Conservation (phyloP, 202 grass and related monocot species). For the Panicum hallii region DNA sequence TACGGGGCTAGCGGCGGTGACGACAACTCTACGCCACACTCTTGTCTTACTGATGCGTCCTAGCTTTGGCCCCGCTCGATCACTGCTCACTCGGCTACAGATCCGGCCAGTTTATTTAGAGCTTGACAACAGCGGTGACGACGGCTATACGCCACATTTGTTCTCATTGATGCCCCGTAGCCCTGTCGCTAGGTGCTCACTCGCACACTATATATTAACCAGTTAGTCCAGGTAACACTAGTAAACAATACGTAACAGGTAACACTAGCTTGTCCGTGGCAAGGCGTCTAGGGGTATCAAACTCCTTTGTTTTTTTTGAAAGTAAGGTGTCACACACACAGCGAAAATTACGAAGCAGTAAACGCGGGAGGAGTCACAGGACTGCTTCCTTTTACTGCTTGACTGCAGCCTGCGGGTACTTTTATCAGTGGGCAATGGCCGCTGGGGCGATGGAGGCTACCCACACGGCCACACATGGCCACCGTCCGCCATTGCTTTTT, state of each 20-base stretch:
- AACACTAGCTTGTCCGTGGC: background rate
- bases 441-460: background rate
- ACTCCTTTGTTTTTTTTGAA: too few relatives aligned
- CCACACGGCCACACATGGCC: background rate
- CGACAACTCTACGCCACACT: constrained; percentile 16
- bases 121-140: constrained; percentile 17
- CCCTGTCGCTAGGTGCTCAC: background rate
- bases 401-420: background rate
- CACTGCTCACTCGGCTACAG: background rate
- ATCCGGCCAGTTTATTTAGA: background rate
- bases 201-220: background rate
- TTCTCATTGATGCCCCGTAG: constrained; percentile 23
- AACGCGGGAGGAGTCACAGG: background rate
- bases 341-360: background rate
- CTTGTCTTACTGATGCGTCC: background rate
- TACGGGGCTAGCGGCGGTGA: constrained; percentile 23
- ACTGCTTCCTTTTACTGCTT: background rate
- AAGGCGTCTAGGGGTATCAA: background rate
- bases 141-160: constrained; percentile 20
- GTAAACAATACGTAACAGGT: background rate
- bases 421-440: background rate
- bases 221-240: background rate
- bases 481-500: background rate
- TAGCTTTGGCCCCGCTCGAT: constrained; percentile 9
- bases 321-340: background rate